These are phyloP conservation scores for Didymellaceae sp. DNA, from an alignment of 2,329 filamentous ascomycete genomes.

Conservation along the genomic window DNA sequence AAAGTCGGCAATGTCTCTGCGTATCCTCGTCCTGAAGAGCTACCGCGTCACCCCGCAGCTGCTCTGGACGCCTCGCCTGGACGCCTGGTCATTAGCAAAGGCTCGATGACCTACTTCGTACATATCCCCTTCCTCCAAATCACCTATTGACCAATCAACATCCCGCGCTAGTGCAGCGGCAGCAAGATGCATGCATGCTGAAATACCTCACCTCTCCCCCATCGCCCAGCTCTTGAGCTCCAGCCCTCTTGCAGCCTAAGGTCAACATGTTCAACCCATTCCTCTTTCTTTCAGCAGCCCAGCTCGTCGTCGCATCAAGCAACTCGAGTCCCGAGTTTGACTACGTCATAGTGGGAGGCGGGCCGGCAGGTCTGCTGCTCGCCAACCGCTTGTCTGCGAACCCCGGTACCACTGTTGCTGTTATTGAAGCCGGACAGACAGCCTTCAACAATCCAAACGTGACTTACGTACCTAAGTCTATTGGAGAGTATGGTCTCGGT, in stretches of 20 bases:
- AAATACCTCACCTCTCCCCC: not conserved
- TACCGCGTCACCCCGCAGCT: no score
- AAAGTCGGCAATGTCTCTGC: no score
- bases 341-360: constrained; percentile 45
- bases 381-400: constrained; percentile 39
- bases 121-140: no score
- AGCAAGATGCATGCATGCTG: not conserved
- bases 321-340: constrained; percentile 30
- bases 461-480: constrained; percentile 27
- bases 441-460: constrained; percentile 42
- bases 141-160: constrained; percentile 1
- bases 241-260: not conserved
- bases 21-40: no score
- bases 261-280: not conserved
- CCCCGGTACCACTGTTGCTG: constrained; percentile 31
- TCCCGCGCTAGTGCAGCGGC: not conserved
- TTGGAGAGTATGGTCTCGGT: constrained; percentile 30
- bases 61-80: no score
- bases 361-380: constrained; percentile 42
- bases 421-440: constrained; percentile 45
- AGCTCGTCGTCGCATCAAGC: constrained; percentile 17
- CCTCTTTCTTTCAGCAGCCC: not conserved
- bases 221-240: no score
- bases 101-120: not conserved
- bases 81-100: not conserved